Percentiles rank a stretch among this genome's conserved stretches.
phyloP scores from a whole-genome alignment of 805 yeast genomes.

The Brettanomyces anomalus region DNA sequence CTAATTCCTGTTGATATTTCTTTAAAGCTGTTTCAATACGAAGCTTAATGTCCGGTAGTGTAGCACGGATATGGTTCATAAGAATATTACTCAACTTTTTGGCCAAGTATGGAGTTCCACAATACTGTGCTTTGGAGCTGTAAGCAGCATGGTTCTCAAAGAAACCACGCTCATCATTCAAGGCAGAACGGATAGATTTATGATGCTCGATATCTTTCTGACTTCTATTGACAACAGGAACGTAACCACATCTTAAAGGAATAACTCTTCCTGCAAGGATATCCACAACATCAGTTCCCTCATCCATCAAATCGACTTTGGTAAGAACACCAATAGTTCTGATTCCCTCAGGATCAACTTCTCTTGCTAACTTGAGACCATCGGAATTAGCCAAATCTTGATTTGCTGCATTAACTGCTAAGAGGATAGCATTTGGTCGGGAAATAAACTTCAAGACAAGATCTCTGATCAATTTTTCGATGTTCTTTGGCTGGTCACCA shows the following conservation, averaged over 20 bases:
- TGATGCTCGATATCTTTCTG: constrained; percentile 89
- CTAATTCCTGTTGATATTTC: constrained; percentile 75
- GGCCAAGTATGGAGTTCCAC: constrained; percentile 98
- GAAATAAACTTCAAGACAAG: constrained; percentile 89
- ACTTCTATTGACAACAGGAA: constrained; percentile 95
- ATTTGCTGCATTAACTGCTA: constrained; percentile 93
- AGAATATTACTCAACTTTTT: constrained; percentile 82
- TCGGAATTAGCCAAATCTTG: constrained; percentile 96
- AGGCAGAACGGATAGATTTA: constrained; percentile 82
- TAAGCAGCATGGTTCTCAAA: constrained; percentile 89
- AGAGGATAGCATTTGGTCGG: constrained; percentile 88
- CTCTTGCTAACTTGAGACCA: constrained; percentile 92
- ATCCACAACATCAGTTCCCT: constrained; percentile 95
- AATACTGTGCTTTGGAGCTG: constrained; percentile 85
- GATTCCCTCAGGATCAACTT: constrained; percentile 93
- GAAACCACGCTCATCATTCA: constrained; percentile 67
- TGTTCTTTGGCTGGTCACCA: constrained; percentile 97
- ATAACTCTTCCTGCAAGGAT: constrained; percentile 92
- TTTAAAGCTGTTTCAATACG: constrained; percentile 78
- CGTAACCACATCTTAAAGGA: constrained; percentile 91
- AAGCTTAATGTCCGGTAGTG: constrained; percentile 87
- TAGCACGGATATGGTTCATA: constrained; percentile 80
- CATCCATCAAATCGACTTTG: constrained; percentile 94
- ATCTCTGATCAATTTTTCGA: constrained; percentile 88
- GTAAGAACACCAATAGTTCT: constrained; percentile 97